Conservation (phyloP, 23 red algal species). For the Gracilaria gracilis region DNA sequence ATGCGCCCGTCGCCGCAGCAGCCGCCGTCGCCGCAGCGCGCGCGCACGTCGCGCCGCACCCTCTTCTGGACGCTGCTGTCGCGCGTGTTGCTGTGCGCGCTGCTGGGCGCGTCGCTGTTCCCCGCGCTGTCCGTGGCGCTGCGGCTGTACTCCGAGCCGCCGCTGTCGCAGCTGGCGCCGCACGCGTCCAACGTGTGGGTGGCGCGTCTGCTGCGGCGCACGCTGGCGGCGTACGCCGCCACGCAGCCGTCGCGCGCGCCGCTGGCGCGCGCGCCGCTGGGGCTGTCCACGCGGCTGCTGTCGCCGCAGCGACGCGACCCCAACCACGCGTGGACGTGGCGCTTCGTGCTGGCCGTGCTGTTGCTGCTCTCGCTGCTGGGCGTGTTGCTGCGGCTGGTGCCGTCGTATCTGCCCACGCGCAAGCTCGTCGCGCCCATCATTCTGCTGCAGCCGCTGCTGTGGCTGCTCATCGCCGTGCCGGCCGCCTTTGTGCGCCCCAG, state of each 20-base stretch:
- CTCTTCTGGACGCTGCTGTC: slow-evolving; percentile 10
- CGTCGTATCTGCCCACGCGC: slow-evolving; percentile 1
- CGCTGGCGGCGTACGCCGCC: slow-evolving; percentile 9
- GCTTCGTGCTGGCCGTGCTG: slow-evolving; percentile 28
- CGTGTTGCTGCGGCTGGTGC: slow-evolving; percentile 3
- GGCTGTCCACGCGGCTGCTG: not conserved
- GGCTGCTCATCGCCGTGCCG: slow-evolving; percentile 27
- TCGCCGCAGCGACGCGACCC: not conserved
- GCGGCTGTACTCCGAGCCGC: not conserved
- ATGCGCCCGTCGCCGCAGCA: too few species aligned
- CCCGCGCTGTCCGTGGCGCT: not conserved
- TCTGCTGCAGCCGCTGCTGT: slow-evolving; percentile 38
- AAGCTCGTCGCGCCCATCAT: slow-evolving; percentile 41
- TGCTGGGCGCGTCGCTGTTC: slow-evolving; percentile 11
- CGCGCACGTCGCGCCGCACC: not conserved
- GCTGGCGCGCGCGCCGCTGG: not conserved
- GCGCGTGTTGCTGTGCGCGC: not conserved
- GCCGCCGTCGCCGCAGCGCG: not conserved
- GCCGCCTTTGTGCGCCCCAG: slow-evolving; percentile 33
- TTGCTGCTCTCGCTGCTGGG: slow-evolving; percentile 8
- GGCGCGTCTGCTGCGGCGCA: slow-evolving; percentile 11
- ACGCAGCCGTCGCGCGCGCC: not conserved
- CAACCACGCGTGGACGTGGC: slow-evolving; percentile 10
- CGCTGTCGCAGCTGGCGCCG: slow-evolving; percentile 18
- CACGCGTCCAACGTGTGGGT: slow-evolving; percentile 19